Conservation (phyloP, 345 rosid genomes). For the Noccaea bulbosa region DNA sequence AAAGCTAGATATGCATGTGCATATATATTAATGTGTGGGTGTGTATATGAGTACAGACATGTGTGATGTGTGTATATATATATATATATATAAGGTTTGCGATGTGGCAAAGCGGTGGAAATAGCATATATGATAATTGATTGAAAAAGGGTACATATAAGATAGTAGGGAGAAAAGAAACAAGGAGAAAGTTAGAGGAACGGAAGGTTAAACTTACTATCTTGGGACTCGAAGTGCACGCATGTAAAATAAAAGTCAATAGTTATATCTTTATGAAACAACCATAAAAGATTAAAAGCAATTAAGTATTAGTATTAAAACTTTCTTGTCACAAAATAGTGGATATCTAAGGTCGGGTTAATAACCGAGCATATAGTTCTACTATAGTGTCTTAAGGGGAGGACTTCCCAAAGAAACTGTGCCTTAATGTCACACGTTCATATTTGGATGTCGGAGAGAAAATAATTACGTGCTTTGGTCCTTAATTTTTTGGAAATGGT, state of each 20-base stretch:
- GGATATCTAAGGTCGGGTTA: conserved; percentile 2
- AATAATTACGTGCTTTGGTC: background rate
- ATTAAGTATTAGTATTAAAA: background rate
- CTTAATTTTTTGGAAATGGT: background rate
- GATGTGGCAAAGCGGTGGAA: conserved; percentile 55
- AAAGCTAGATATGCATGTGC: conserved; percentile 40
- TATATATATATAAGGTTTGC: conserved; percentile 47
- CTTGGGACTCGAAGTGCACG: conserved; percentile 57
- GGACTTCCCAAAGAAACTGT: conserved; percentile 6
- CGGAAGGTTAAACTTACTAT: conserved; percentile 42
- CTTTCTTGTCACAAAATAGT: conserved; percentile 24
- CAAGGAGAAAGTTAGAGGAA: conserved; percentile 39
- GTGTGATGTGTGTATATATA: background rate
- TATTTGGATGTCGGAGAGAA: background rate
- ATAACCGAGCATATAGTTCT: background rate
- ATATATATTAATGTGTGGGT: conserved; percentile 6
- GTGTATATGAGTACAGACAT: conserved; percentile 24
- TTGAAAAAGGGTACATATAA: conserved; percentile 42
- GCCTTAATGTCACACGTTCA: background rate
- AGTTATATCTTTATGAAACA: conserved; percentile 23
- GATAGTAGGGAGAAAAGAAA: conserved; percentile 35
- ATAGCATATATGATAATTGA: conserved; percentile 36
- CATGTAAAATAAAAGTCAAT: conserved; percentile 31
- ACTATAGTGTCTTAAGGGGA: background rate
- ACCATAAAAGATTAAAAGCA: conserved; percentile 4